These are phyloP conservation scores for Didymella sp. DNA, from an alignment of 2,329 filamentous ascomycete genomes.

Conservation along the genomic window DNA sequence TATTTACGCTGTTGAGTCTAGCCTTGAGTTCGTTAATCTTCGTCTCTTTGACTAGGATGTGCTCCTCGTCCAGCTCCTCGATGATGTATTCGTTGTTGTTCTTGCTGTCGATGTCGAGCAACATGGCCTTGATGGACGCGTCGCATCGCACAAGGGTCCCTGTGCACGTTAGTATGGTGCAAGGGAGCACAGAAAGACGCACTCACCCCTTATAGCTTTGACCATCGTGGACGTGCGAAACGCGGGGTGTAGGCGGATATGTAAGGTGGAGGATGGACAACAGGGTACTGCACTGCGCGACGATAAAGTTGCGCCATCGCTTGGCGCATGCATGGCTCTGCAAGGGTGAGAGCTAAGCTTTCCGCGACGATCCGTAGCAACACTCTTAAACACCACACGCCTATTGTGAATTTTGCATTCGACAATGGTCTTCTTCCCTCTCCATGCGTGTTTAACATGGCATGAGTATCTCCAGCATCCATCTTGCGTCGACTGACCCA, in stretches of 20 bases:
- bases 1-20: constrained; percentile 69
- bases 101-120: constrained; percentile 75
- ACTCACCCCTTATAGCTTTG: constrained; percentile 63
- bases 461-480: neutral
- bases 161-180: constrained; percentile 26
- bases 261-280: constrained; percentile 26
- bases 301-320: constrained; percentile 19
- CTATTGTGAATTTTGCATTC: neutral
- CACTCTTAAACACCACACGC: neutral
- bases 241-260: constrained; percentile 10
- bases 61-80: constrained; percentile 79
- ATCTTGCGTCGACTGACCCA: neutral
- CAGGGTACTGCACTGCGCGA: constrained; percentile 33
- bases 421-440: neutral
- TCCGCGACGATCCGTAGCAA: constrained; percentile 8
- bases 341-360: constrained; percentile 12
- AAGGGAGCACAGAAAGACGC: neutral
- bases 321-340: constrained; percentile 21
- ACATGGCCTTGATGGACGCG: constrained; percentile 86
- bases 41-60: constrained; percentile 75
- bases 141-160: constrained; percentile 82
- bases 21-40: constrained; percentile 73
- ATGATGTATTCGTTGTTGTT: constrained; percentile 75
- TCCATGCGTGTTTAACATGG: neutral
- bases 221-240: constrained; percentile 55